Evolutionary conservation across 495 filamentous ascomycete species (phyloP), one percentile per base, ranked within the genome.

Genomic region (Astrothelium macrocarpum): DNA sequence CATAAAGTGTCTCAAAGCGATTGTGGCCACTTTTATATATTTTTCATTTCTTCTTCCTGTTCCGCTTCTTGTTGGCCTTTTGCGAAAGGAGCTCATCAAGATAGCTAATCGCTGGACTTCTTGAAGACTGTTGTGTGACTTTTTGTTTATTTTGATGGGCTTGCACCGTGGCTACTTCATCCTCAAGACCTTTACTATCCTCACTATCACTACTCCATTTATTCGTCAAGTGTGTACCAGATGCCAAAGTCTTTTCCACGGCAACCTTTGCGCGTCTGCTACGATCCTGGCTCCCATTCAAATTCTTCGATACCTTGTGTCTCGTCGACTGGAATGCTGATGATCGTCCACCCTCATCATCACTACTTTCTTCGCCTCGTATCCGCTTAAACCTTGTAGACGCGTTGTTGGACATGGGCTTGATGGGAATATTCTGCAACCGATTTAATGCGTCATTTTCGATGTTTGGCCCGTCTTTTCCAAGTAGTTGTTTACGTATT

Each of bases 401-500:
- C 59, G 53, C 66, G 60, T 59, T 53, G 20, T 61, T 67, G 31
- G 59, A 39, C 9, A 59, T 62, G 16, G 68, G 45, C 61, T 71
- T 76, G 32, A 69, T 66, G 28, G 60, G 59, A 64, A 43, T 53
- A 14, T 70, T 56, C 32, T 73, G 71, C 34, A 59, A 28, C 32
- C 9, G 32, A 34, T 16, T 16, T 25, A 16, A 23, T 46, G 16
- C 11, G 32, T 32, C 25, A 23, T 65, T 66, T 53, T 69, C 64
- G 20, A 53, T 59, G 63, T 69, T 66, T 5, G 67, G 68, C 11
- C 65, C 71, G 45, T 75, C 74, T 61, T 73, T 80, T 18, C 80
- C 79, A 14, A 82, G 69, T 25, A 82, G 66, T 46, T 75, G 75
- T 64, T 74, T 69, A 42, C 77, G 74, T 59, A 70, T 32, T 23